Percentiles rank a stretch among this genome's conserved stretches.
Conservation (phyloP, 176 grass and related monocot genomes). For the Pharus latifolius region DNA sequence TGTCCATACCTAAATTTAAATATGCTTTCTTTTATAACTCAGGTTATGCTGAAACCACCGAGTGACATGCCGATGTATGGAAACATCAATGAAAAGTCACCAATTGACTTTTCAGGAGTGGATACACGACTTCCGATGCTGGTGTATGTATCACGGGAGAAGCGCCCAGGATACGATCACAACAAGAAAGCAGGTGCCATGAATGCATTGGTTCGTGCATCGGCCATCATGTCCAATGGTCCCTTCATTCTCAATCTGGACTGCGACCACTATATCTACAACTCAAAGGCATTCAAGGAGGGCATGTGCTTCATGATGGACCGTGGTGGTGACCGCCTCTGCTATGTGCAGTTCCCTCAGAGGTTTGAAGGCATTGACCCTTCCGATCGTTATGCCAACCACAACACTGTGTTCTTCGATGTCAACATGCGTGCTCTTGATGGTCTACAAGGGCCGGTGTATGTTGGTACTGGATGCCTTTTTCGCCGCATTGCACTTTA, state of each 20-base stretch:
- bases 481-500: slow-evolving; percentile 94
- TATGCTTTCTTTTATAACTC: slow-evolving; percentile 9
- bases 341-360: slow-evolving; percentile 94
- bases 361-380: slow-evolving; percentile 94
- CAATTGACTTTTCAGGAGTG: slow-evolving; percentile 53
- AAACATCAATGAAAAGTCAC: slow-evolving; percentile 42
- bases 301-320: slow-evolving; percentile 99
- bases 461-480: slow-evolving; percentile 94
- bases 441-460: slow-evolving; percentile 89
- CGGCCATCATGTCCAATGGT: slow-evolving; percentile 92
- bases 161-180: slow-evolving; percentile 91
- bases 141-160: slow-evolving; percentile 90
- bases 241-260: slow-evolving; percentile 98
- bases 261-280: slow-evolving; percentile 95
- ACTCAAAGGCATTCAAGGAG: slow-evolving; percentile 76
- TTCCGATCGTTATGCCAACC: slow-evolving; percentile 93
- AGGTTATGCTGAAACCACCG: slow-evolving; percentile 95
- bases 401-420: slow-evolving; percentile 97
- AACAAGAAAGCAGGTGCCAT: slow-evolving; percentile 98
- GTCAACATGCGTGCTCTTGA: slow-evolving; percentile 99
- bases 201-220: slow-evolving; percentile 95
- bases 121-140: slow-evolving; percentile 83
- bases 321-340: slow-evolving; percentile 75
- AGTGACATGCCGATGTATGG: slow-evolving; percentile 54
- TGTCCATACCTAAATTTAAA: slow-evolving; percentile 3